phyloP scores from a whole-genome alignment of 305 asterid genomes.

The Solanum chacoense region DNA sequence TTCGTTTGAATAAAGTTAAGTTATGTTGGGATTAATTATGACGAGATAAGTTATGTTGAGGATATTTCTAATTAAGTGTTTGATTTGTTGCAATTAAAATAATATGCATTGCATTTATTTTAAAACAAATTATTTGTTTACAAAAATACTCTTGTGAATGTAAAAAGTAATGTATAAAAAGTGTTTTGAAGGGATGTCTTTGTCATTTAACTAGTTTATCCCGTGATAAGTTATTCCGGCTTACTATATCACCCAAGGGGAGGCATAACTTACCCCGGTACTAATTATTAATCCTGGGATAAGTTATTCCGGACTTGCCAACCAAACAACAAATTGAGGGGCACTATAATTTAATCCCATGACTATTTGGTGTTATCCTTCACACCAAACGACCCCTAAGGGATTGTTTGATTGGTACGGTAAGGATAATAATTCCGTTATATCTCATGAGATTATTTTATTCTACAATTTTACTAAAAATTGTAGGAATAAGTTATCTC shows the following conservation, averaged over 20 bases:
- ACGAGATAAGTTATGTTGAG: fast-evolving
- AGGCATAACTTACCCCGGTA: background rate
- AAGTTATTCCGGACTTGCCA: background rate
- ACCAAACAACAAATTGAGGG: background rate
- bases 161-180: background rate
- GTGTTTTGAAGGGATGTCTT: background rate
- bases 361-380: background rate
- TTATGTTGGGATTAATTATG: no score
- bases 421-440: background rate
- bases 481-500: background rate
- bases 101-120: no score
- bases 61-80: no score
- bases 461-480: background rate
- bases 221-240: background rate
- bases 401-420: background rate
- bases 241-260: background rate
- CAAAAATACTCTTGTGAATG: background rate
- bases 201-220: no score
- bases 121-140: no score
- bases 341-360: background rate
- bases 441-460: background rate
- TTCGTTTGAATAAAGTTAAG: no score
- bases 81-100: background rate
- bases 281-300: background rate
- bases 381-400: background rate